These are phyloP conservation scores for Stereocaulon alpinum DNA, from an alignment of 495 filamentous ascomycete species.

Conservation along the genomic window DNA sequence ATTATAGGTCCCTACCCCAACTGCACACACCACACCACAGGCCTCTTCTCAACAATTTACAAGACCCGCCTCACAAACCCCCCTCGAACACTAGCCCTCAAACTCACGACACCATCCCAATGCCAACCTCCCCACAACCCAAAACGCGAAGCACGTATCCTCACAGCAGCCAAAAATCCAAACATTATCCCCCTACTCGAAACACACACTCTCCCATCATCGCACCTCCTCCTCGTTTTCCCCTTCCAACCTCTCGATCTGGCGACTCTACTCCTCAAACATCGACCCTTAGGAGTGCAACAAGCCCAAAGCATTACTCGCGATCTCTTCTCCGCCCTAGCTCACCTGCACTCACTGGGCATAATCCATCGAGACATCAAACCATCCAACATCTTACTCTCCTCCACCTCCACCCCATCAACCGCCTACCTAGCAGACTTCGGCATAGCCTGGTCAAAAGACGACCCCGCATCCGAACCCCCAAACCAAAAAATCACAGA, in stretches of 20 bases:
- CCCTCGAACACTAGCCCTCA: conserved; percentile 58
- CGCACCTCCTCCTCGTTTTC: conserved; percentile 65
- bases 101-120: conserved; percentile 67
- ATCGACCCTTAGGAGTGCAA: conserved; percentile 7
- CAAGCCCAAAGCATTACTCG: conserved; percentile 39
- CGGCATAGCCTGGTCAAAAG: conserved; percentile 74
- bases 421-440: conserved; percentile 77
- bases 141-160: conserved; percentile 62
- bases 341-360: conserved; percentile 55
- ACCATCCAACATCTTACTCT: conserved; percentile 75
- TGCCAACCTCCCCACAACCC: conserved; percentile 73
- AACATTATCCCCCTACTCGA: conserved; percentile 57
- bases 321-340: conserved; percentile 63
- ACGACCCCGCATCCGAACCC: conserved; percentile 51
- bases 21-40: conserved; percentile 60
- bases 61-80: conserved; percentile 32
- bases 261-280: conserved; percentile 45
- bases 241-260: conserved; percentile 73
- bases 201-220: conserved; percentile 54
- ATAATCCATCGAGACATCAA: conserved; percentile 95
- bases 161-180: conserved; percentile 38
- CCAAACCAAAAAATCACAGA: conserved; percentile 69
- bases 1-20: conserved; percentile 58
- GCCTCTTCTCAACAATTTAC: conserved; percentile 79
- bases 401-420: conserved; percentile 44